Base-by-base conservation (phyloP, 2,329 filamentous ascomycete species). In the Moelleriella libera region DNA sequence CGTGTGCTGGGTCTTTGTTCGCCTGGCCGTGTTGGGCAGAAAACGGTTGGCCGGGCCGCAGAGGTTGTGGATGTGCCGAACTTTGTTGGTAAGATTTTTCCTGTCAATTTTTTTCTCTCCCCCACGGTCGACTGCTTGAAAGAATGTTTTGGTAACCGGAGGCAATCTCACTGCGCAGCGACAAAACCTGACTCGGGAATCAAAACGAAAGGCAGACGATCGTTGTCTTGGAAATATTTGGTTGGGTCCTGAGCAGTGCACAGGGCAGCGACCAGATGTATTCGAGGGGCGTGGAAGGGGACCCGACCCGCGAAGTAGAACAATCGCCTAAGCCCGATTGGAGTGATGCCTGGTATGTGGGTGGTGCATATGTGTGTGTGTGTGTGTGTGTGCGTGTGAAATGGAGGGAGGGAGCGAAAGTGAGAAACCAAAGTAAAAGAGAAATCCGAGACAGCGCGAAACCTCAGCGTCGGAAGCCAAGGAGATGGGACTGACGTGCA, bases 381-480 rank as follows among this genome's bases (percentile, higher is more conserved):
- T 12, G 32, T 37, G 32, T 37, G 34, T 37, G 34, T 37, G 34
- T 37, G 34, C 34, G 34, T 12, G 40, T 7, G 40, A 12, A 14
- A 41, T 11, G 40, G 14, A 41, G n/a, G 14, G 40, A 41, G 40
- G n/a, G 14, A 11, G n/a, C 11, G 14, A 11, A 21, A 41, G 7
- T 12, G 40, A 41, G 40, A 41, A 6, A 14, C 7, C 9, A 12
- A 39, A 39, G 41, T 40, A 29, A 47, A 39, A 21, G 21, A 21
- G 21, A n/a, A 39, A 30, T 30, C 21, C 21, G 21, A 37, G 34
- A 37, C 34, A 31, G 46, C 41, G 43, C 43, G 12, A 40, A 28
- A 31, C 41, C 43, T 43, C 31, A 44, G 43, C 44, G 34, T 40
- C 44, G 44, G 29, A 30, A 46, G 46, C 44, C 44, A 32, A 45